Conservation (phyloP, 129 eudicot genomes). For the Helichrysum umbraculigerum region DNA sequence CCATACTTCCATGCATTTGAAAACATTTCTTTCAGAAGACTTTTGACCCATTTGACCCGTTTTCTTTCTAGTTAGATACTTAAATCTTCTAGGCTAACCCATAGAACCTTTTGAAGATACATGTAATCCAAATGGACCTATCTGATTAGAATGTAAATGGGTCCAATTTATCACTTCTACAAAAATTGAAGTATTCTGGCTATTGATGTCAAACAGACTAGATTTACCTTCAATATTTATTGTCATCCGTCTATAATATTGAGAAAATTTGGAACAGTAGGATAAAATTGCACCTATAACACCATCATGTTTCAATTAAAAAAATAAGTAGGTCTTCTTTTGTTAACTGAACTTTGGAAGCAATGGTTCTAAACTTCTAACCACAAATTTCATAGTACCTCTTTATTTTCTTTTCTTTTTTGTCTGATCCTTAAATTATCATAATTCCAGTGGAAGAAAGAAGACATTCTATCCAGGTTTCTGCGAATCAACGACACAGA, state of each 20-base stretch:
- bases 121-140: neutral
- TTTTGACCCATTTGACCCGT: neutral
- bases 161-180: neutral
- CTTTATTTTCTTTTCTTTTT: no score
- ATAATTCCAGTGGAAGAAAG: constrained; percentile 51
- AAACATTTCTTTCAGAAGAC: neutral
- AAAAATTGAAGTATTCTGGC: neutral
- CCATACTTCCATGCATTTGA: neutral
- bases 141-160: neutral
- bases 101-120: neutral
- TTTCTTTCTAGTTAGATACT: neutral
- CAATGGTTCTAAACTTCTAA: constrained; percentile 2
- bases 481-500: constrained; percentile 40
- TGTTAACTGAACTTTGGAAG: neutral
- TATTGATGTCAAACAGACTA: neutral
- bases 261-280: neutral
- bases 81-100: neutral
- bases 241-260: neutral
- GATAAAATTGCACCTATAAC: neutral
- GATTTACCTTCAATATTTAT: no score
- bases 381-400: neutral
- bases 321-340: neutral
- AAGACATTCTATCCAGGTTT: constrained; percentile 65
- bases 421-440: neutral
- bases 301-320: neutral